These are phyloP conservation scores for Blastomyces parvus DNA, from an alignment of 2,329 filamentous ascomycete species.

Conservation along the genomic window DNA sequence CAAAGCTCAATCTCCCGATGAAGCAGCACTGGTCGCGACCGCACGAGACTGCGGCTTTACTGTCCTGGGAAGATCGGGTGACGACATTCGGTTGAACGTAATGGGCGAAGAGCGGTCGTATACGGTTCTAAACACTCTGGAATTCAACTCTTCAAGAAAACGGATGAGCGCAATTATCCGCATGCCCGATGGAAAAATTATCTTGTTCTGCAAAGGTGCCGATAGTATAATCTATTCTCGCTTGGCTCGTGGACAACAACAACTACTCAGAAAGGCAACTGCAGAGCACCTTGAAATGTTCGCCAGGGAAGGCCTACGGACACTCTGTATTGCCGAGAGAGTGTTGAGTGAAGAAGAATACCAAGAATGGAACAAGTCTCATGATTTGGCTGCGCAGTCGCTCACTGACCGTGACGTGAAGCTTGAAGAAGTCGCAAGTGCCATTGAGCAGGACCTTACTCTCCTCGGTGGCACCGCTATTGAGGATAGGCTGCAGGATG, in stretches of 20 bases:
- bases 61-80: constrained; percentile 67
- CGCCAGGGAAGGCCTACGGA: constrained; percentile 86
- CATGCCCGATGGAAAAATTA: constrained; percentile 83
- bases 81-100: constrained; percentile 77
- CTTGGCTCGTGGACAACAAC: constrained; percentile 73
- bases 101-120: constrained; percentile 79
- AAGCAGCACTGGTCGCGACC: constrained; percentile 86
- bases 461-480: constrained; percentile 92
- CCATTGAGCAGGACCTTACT: constrained; percentile 80
- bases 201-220: constrained; percentile 93
- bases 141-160: constrained; percentile 95
- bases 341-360: constrained; percentile 77
- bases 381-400: constrained; percentile 76
- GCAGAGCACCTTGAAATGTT: constrained; percentile 96
- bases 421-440: constrained; percentile 77
- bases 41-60: constrained; percentile 94
- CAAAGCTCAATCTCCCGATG: constrained; percentile 94
- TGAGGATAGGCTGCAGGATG: constrained; percentile 92
- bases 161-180: constrained; percentile 95
- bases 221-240: constrained; percentile 96
- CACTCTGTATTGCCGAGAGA: constrained; percentile 82
- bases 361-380: constrained; percentile 69
- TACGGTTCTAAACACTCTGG: constrained; percentile 82
- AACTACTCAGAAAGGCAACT: constrained; percentile 69
- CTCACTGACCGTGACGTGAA: constrained; percentile 85